These are phyloP conservation scores for Fraxinus sp. DNA, from an alignment of 305 asterid species.

Conservation along the genomic window DNA sequence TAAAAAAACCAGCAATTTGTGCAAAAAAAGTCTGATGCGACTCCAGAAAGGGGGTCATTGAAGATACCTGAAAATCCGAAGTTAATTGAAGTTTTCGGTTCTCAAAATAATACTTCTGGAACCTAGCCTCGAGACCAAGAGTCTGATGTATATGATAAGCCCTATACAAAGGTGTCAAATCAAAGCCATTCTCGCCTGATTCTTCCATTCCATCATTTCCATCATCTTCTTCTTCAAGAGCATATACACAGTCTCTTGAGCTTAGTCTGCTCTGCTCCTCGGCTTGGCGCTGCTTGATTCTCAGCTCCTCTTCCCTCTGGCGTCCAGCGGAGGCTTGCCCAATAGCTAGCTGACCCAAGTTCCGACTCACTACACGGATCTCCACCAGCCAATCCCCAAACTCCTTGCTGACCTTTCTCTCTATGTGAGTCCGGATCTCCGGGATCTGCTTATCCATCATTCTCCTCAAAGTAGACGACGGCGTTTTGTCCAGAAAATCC, in stretches of 20 bases:
- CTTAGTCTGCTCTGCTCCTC: slow-evolving; percentile 96
- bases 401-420: slow-evolving; percentile 72
- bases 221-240: slow-evolving; percentile 76
- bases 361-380: slow-evolving; percentile 79
- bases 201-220: slow-evolving; percentile 54
- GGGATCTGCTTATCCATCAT: slow-evolving; percentile 98
- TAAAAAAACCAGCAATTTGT: slow-evolving; percentile 89
- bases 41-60: slow-evolving; percentile 91
- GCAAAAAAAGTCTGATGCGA: slow-evolving; percentile 92
- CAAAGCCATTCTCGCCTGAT: slow-evolving; percentile 64
- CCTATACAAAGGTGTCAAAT: slow-evolving; percentile 80
- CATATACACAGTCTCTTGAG: slow-evolving; percentile 75
- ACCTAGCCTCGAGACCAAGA: slow-evolving; percentile 74
- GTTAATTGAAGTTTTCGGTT: slow-evolving; percentile 90
- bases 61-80: slow-evolving; percentile 92
- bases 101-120: slow-evolving; percentile 87
- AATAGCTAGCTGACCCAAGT: slow-evolving; percentile 86
- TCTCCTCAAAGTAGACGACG: slow-evolving; percentile 57
- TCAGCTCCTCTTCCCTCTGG: slow-evolving; percentile 88
- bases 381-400: slow-evolving; percentile 96
- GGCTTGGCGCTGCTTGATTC: slow-evolving; percentile 90
- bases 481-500: slow-evolving; percentile 50
- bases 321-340: slow-evolving; percentile 97
- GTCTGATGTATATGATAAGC: slow-evolving; percentile 90
- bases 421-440: slow-evolving; percentile 64